Percentiles rank a stretch among this genome's conserved stretches.
These are phyloP conservation scores for Periconia macrospinosa DNA, from an alignment of 2,329 filamentous ascomycete genomes.

Conservation along the genomic window DNA sequence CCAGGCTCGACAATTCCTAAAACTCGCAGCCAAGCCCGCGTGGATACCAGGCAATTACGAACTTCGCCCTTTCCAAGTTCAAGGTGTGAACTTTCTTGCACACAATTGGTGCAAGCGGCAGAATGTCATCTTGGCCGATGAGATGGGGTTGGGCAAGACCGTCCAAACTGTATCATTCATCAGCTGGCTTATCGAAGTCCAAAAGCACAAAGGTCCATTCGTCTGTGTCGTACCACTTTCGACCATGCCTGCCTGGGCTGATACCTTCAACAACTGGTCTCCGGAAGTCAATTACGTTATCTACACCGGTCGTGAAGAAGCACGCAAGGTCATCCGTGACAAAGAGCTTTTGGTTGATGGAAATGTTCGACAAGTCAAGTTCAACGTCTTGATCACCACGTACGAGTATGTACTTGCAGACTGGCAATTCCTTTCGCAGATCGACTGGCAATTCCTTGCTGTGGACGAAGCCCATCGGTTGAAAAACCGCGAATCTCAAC, in stretches of 20 bases:
- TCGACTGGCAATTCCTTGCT: constrained; percentile 97
- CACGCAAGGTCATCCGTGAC: constrained; percentile 84
- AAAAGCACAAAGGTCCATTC: constrained; percentile 89
- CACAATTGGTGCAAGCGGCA: constrained; percentile 94
- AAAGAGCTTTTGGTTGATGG: constrained; percentile 86
- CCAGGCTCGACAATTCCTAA: constrained; percentile 61
- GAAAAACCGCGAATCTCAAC: constrained; percentile 93
- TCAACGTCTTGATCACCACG: constrained; percentile 96
- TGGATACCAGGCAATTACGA: constrained; percentile 88
- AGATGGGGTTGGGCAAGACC: constrained; percentile 98
- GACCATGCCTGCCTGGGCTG: constrained; percentile 96
- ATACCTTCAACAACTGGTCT: constrained; percentile 95
- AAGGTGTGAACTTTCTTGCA: constrained; percentile 90
- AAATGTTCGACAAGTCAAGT: constrained; percentile 86
- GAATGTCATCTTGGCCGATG: constrained; percentile 96
- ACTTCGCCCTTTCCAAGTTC: constrained; percentile 93
- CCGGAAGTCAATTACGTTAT: constrained; percentile 97
- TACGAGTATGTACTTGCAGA: constrained; percentile 96
- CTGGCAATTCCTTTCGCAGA: constrained; percentile 77
- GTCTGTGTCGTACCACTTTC: constrained; percentile 96
- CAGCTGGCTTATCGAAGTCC: constrained; percentile 91
- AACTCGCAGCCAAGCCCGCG: constrained; percentile 77
- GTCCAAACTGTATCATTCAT: constrained; percentile 97
- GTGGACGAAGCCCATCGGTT: constrained; percentile 96
- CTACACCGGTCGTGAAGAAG: constrained; percentile 86